Evolutionary conservation across 768 basidiomycete genomes (phyloP).

Genomic region (Pleurotus ostreatus): DNA sequence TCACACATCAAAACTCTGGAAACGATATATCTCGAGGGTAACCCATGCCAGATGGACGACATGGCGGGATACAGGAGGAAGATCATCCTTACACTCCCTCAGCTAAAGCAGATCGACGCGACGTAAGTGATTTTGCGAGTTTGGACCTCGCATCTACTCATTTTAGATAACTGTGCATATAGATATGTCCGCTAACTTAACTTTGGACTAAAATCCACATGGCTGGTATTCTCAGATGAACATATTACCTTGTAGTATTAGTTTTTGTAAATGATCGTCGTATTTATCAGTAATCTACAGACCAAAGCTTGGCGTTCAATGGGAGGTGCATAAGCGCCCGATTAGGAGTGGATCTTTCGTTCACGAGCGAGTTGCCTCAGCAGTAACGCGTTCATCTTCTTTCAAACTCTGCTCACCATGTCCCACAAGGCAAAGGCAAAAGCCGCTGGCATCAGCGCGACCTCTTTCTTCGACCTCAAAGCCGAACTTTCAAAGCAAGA

Average conservation of each 20-base stretch:
- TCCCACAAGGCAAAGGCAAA: slow-evolving; percentile 56
- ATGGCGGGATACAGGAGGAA: slow-evolving; percentile 81
- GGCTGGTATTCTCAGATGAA: background rate
- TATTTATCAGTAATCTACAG: no score
- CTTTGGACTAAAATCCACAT: background rate
- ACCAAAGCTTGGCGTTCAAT: no score
- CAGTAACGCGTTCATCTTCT: background rate
- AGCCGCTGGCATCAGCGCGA: slow-evolving; percentile 65
- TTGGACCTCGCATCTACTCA: no score
- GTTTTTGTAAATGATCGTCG: no score
- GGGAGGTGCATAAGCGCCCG: no score
- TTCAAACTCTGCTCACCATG: slow-evolving; percentile 22
- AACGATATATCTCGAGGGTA: slow-evolving; percentile 93
- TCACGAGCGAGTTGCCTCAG: no score
- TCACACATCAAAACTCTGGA: slow-evolving; percentile 55
- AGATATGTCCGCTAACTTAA: slow-evolving; percentile 12
- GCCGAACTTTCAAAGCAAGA: slow-evolving; percentile 65
- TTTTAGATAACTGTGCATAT: no score
- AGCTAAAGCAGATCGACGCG: slow-evolving; percentile 92
- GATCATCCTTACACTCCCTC: slow-evolving; percentile 82
- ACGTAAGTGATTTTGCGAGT: slow-evolving; percentile 55
- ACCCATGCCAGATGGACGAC: slow-evolving; percentile 84
- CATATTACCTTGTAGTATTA: background rate
- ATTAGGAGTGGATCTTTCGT: no score
- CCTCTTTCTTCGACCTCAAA: slow-evolving; percentile 81